phyloP scores from a whole-genome alignment of 1,284 basidiomycete species.

The Phenoliferia sp. region DNA sequence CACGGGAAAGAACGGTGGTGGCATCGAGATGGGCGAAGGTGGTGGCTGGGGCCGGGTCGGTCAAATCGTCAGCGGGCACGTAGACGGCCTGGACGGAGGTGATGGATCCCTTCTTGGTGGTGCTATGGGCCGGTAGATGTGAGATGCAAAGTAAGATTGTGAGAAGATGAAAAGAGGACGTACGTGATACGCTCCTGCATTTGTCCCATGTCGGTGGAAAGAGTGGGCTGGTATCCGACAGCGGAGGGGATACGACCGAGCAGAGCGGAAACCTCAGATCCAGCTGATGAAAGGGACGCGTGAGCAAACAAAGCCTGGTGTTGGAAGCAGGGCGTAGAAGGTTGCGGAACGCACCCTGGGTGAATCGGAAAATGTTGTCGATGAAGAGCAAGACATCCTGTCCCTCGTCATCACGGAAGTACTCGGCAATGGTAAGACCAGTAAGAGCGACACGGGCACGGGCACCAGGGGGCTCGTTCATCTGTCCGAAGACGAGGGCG shows the following conservation, averaged over 20 bases:
- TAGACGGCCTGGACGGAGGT: slow-evolving; percentile 99
- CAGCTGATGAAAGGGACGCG: slow-evolving; percentile 58
- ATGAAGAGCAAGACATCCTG: slow-evolving; percentile 99
- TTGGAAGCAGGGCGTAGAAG: background rate
- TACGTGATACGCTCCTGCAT: slow-evolving; percentile 61
- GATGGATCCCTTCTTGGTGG: slow-evolving; percentile 99
- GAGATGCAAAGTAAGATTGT: background rate
- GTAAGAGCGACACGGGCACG: slow-evolving; percentile 99
- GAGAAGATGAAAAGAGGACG: slow-evolving; percentile 6
- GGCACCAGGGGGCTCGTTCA: slow-evolving; percentile 99
- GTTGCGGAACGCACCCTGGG: slow-evolving; percentile 21
- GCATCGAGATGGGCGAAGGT: slow-evolving; percentile 99
- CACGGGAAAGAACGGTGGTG: slow-evolving; percentile 96
- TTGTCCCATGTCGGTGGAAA: slow-evolving; percentile 99
- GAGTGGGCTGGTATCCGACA: slow-evolving; percentile 99
- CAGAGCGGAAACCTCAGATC: slow-evolving; percentile 98
- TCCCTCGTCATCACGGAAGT: slow-evolving; percentile 99
- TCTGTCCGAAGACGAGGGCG: slow-evolving; percentile 99
- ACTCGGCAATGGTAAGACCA: slow-evolving; percentile 97
- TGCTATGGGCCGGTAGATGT: slow-evolving; percentile 77
- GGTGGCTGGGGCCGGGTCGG: slow-evolving; percentile 97
- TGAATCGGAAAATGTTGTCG: slow-evolving; percentile 95
- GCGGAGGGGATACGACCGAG: slow-evolving; percentile 99
- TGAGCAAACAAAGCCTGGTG: too few relatives aligned
- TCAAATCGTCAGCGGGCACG: slow-evolving; percentile 99